These are phyloP conservation scores for Diaporthe vexans DNA, from an alignment of 2,329 filamentous ascomycete species.

Conservation along the genomic window DNA sequence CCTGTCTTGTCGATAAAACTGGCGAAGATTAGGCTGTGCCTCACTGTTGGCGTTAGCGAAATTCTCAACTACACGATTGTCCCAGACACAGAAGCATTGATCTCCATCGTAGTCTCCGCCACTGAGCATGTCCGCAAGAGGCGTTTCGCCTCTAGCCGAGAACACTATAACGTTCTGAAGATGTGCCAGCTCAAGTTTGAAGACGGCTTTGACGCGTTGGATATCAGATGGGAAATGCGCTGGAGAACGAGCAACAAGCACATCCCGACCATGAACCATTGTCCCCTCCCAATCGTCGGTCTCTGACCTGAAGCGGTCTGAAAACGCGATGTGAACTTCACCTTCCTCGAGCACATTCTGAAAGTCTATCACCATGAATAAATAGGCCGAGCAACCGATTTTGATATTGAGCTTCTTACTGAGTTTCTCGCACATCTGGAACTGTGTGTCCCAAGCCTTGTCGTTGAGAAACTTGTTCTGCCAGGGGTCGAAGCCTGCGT, in stretches of 20 bases:
- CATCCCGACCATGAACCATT: slow-evolving; percentile 68
- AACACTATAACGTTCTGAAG: slow-evolving; percentile 88
- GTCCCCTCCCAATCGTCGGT: slow-evolving; percentile 65
- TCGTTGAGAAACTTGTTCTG: slow-evolving; percentile 64
- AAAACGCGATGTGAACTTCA: slow-evolving; percentile 79
- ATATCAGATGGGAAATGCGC: slow-evolving; percentile 80
- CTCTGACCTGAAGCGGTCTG: slow-evolving; percentile 71
- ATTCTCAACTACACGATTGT: slow-evolving; percentile 72
- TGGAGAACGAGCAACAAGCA: slow-evolving; percentile 78
- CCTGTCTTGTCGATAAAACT: slow-evolving; percentile 64
- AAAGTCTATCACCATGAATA: slow-evolving; percentile 80
- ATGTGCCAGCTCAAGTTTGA: slow-evolving; percentile 71
- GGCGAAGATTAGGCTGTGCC: slow-evolving; percentile 58
- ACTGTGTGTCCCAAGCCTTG: slow-evolving; percentile 61
- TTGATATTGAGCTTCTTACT: slow-evolving; percentile 71
- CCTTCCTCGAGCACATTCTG: slow-evolving; percentile 69
- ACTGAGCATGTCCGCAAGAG: slow-evolving; percentile 79
- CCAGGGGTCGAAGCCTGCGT: slow-evolving; percentile 70
- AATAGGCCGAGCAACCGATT: slow-evolving; percentile 71
- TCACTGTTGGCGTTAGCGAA: slow-evolving; percentile 74
- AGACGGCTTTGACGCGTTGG: slow-evolving; percentile 74
- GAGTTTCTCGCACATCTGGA: slow-evolving; percentile 66
- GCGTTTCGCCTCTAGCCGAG: slow-evolving; percentile 69
- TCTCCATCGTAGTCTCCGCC: slow-evolving; percentile 89
- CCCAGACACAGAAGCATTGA: slow-evolving; percentile 83